These are phyloP conservation scores for Fistulifera solaris DNA, from an alignment of 108 stramenopile species.

Conservation along the genomic window DNA sequence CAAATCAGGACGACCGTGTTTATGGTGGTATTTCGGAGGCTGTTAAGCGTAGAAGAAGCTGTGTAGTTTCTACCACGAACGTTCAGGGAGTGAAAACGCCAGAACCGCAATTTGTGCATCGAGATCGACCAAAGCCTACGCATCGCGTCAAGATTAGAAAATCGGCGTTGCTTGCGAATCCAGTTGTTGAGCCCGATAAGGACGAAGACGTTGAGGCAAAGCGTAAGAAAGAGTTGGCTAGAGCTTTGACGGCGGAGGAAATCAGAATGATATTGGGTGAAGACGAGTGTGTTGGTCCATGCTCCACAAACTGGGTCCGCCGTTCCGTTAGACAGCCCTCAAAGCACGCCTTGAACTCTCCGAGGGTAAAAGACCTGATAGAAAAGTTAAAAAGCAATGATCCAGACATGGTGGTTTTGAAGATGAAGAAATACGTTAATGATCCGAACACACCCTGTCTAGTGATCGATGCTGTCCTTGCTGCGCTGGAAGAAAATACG, in stretches of 20 bases:
- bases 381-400: constrained; percentile 69
- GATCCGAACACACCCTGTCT: constrained; percentile 73
- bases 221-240: constrained; percentile 30
- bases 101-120: too few species aligned
- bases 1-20: too few species aligned
- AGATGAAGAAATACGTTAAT: constrained; percentile 85
- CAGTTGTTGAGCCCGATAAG: background rate
- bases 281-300: constrained; percentile 12
- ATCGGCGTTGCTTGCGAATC: background rate
- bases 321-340: constrained; percentile 77
- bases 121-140: too few species aligned
- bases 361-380: constrained; percentile 45
- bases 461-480: constrained; percentile 76
- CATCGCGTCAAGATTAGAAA: too few species aligned
- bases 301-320: constrained; percentile 52
- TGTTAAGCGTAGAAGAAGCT: background rate
- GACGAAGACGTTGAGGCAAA: constrained; percentile 25
- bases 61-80: background rate
- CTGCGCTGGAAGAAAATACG: constrained; percentile 81
- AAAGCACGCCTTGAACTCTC: constrained; percentile 44
- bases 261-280: constrained; percentile 39
- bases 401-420: constrained; percentile 81
- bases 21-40: background rate
- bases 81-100: too few species aligned
- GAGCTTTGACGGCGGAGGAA: constrained; percentile 32